phyloP scores from a whole-genome alignment of 2,329 filamentous ascomycete species.

The Periglandula ipomoeae region DNA sequence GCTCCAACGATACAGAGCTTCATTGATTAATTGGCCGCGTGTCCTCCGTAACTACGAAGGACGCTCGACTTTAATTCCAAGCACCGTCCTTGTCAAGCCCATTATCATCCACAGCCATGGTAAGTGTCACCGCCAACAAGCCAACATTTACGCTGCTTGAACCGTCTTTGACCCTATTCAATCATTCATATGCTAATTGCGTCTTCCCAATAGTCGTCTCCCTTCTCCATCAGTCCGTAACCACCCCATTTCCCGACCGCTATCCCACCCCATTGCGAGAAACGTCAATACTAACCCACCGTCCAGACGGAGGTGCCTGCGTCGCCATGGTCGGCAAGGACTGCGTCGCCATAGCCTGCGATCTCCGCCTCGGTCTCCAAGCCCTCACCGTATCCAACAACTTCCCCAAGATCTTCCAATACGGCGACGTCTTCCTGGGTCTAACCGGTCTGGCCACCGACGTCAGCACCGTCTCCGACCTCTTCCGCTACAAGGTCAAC shows the following conservation, averaged over 20 bases:
- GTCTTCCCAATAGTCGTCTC: slow-evolving; percentile 56
- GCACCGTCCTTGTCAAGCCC: not conserved
- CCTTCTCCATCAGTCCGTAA: slow-evolving; percentile 85
- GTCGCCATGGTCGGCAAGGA: slow-evolving; percentile 99
- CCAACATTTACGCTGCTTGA: not conserved
- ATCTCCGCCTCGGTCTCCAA: slow-evolving; percentile 94
- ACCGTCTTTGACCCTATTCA: not conserved
- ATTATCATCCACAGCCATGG: slow-evolving; percentile 1
- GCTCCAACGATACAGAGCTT: not conserved
- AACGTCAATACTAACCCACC: not conserved
- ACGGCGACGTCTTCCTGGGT: slow-evolving; percentile 90
- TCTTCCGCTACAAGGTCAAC: slow-evolving; percentile 99
- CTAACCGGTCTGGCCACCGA: slow-evolving; percentile 95
- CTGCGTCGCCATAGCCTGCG: slow-evolving; percentile 98
- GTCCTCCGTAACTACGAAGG: not conserved
- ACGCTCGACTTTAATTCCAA: not conserved
- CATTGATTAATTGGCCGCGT: not conserved
- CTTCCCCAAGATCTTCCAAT: slow-evolving; percentile 99
- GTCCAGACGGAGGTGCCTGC: slow-evolving; percentile 74
- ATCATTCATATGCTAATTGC: slow-evolving; percentile 19
- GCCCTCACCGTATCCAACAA: slow-evolving; percentile 97
- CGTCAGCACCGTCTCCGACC: slow-evolving; percentile 85
- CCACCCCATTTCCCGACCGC: not conserved
- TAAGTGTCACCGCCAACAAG: not conserved
- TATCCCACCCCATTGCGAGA: not conserved